phyloP scores from a whole-genome alignment of 106 monocot species.

The Phalaenopsis aphrodite region DNA sequence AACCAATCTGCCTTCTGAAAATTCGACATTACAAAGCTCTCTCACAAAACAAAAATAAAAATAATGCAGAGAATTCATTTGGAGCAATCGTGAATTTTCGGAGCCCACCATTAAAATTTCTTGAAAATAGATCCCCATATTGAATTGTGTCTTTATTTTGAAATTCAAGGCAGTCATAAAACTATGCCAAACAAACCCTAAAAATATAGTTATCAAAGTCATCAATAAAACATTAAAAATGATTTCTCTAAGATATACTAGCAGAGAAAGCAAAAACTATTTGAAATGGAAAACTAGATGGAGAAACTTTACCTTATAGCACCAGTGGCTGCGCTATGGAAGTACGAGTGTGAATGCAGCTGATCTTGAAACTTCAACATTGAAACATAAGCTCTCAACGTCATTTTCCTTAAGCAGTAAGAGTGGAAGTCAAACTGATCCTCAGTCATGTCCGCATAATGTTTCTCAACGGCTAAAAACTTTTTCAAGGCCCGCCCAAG shows the following conservation, averaged over 20 bases:
- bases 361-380: conserved; percentile 96
- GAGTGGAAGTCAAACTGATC: conserved; percentile 99
- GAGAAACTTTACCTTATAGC: conserved; percentile 63
- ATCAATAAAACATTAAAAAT: background rate
- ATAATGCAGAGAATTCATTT: too few relatives aligned
- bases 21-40: too few relatives aligned
- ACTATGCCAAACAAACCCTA: background rate
- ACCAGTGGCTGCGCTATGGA: conserved; percentile 92
- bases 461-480: conserved; percentile 95
- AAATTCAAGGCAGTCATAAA: too few relatives aligned
- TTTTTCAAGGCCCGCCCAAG: conserved; percentile 85
- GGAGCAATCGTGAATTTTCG: too few relatives aligned
- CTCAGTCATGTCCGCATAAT: conserved; percentile 91
- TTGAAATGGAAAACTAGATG: background rate
- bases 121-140: too few relatives aligned
- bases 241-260: background rate
- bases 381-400: conserved; percentile 80
- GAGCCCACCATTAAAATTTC: too few relatives aligned
- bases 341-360: conserved; percentile 83
- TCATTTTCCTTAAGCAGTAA: conserved; percentile 98
- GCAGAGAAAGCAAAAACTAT: background rate
- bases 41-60: too few relatives aligned
- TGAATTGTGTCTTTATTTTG: too few relatives aligned
- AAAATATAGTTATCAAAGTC: background rate
- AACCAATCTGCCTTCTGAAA: too few relatives aligned